Base-by-base conservation (phyloP, 495 filamentous ascomycete genomes). In the Penicillium samsonianum region DNA sequence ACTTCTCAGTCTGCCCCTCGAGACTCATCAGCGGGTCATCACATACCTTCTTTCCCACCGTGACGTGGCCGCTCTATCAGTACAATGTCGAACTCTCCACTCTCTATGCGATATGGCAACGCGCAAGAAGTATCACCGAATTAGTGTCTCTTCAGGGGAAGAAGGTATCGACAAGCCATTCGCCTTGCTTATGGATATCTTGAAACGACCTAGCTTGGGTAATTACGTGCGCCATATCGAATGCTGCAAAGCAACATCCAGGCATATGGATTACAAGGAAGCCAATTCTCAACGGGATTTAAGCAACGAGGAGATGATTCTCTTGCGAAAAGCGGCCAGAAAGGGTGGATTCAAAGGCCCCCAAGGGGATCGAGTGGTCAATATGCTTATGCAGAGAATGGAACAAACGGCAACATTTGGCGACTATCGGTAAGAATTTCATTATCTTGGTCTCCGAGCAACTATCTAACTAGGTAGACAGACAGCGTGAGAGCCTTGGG, bases 61-160 rank as follows among this genome's bases (percentile, higher is more conserved):
- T 25, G 65, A 68, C 60, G 58, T 68, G 20, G 64, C 64, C 31
- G 66, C 65, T 14, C 56, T 71, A 3, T 68, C 68, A 19, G 55
- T 54, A 22, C 50, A 55, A 59, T 65, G 59, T 35, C 63, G 64
- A 16, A 26, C 52, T 16, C 42, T 71, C 2, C 50, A 68, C 28
- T 35, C 49, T 16, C 48, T 71, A 3, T 68, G 67, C 47, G 62
- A 67, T 48, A 65, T 68, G 65, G 45, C 55, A 47, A 55, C 48
- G 14, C 58, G 63, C 23, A 45, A 58, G n/a, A 51, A 41, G 26
- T 71, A 60, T 33, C 38, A 64, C 42, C 53, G 33, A 25, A 50
- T 65, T 22, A 42, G 45, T 14, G 53, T 71, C 12, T 31, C 37
- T 12, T 20, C 50, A 14, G n/a, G n/a, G n/a, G n/a, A n/a, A n/a